Conservation (phyloP, 1,139 yeast species). For the Blastobotrys ciferrii region DNA sequence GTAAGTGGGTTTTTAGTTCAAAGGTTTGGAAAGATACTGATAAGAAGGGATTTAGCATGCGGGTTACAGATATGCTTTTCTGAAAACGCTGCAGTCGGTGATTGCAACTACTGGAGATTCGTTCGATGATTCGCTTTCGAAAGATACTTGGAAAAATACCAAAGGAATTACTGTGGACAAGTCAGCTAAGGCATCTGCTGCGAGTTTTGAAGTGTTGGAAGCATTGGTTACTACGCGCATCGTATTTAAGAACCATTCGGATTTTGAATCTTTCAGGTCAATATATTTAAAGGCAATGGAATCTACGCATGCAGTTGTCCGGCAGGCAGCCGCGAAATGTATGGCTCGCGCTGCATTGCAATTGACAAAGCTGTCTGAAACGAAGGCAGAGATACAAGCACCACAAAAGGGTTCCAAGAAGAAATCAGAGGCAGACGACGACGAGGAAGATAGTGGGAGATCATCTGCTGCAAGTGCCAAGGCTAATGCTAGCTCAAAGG, state of each 20-base stretch:
- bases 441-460: constrained; percentile 16
- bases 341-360: constrained; percentile 30
- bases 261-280: constrained; percentile 32
- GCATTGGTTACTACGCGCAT: constrained; percentile 24
- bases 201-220: constrained; percentile 31
- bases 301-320: constrained; percentile 28
- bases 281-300: constrained; percentile 33
- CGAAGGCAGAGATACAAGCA: constrained; percentile 26
- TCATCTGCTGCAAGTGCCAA: constrained; percentile 18
- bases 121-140: constrained; percentile 34
- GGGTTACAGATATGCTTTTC: constrained; percentile 31
- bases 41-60: constrained; percentile 21
- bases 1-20: constrained; percentile 21
- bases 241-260: constrained; percentile 32
- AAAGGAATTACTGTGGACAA: constrained; percentile 30
- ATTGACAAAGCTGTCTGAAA: constrained; percentile 24
- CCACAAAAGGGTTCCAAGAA: constrained; percentile 17
- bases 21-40: background rate
- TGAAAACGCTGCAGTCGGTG: constrained; percentile 28
- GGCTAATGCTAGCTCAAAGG: constrained; percentile 15
- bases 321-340: constrained; percentile 36
- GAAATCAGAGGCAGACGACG: constrained; percentile 22
- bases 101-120: constrained; percentile 32
- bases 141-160: constrained; percentile 37
- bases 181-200: constrained; percentile 34